Percentiles rank a stretch among this genome's conserved stretches.
These are phyloP conservation scores for Brassica napus DNA, from an alignment of 345 rosid species.

Conservation along the genomic window DNA sequence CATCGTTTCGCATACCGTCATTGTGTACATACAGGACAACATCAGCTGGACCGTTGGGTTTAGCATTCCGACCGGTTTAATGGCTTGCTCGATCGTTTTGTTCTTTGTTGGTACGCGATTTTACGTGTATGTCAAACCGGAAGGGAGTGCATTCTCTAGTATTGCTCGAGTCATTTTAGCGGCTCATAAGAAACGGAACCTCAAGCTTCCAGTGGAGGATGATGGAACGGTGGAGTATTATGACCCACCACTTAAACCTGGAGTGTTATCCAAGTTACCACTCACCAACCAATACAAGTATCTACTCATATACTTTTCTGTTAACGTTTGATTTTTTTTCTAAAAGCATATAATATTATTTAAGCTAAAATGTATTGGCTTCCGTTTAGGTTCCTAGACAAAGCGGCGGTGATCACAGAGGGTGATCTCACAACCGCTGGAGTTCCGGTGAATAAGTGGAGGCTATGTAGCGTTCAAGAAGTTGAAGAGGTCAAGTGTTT, in stretches of 20 bases:
- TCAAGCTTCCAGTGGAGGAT: constrained; percentile 11
- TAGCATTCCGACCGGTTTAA: constrained; percentile 59
- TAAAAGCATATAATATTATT: too few relatives aligned
- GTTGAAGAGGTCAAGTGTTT: constrained; percentile 75
- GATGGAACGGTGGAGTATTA: constrained; percentile 37
- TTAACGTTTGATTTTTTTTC: neutral
- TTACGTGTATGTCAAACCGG: constrained; percentile 61
- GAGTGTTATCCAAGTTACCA: constrained; percentile 49
- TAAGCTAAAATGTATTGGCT: neutral
- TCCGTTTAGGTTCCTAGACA: constrained; percentile 57
- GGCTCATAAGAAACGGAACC: constrained; percentile 48
- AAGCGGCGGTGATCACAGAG: constrained; percentile 54
- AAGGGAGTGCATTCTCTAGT: constrained; percentile 65
- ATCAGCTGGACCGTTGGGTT: constrained; percentile 78
- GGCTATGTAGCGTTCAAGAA: constrained; percentile 61
- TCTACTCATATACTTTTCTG: neutral
- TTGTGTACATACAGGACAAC: constrained; percentile 66
- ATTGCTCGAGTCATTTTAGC: constrained; percentile 58
- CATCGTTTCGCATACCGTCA: constrained; percentile 47
- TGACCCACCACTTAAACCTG: constrained; percentile 55
- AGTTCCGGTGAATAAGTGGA: constrained; percentile 43
- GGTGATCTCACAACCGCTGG: constrained; percentile 56
- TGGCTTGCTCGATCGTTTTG: constrained; percentile 52
- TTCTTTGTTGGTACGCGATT: constrained; percentile 63
- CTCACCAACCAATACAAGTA: constrained; percentile 70